Evolutionary conservation across 176 grass and related monocot genomes (phyloP), one percentile per base, ranked within the genome.

Genomic region (Avena atlantica): DNA sequence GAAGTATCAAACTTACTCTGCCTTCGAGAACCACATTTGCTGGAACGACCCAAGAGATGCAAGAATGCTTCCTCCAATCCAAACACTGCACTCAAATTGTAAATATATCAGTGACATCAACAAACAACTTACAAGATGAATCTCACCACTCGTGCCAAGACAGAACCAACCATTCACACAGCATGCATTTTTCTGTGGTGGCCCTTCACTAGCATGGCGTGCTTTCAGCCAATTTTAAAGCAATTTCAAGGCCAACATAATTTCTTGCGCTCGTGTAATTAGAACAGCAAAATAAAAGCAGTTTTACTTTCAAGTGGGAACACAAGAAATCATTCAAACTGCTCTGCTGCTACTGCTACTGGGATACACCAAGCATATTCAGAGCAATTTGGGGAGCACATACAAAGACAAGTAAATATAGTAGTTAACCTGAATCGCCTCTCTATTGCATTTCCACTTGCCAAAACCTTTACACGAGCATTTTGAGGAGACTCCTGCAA

Each of bases 1-100:
- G 36, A 58, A 59, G 65, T 70, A n/a, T 23, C 23, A 75, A 83
- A 83, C 92, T 93, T 96, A 99, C 97, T 99, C 97, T 55, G 97
- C 97, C 83, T 96, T 99, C 61, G 97, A 99, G 80, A 99, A 99
- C 97, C 97, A 99, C 97, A 99, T 96, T 87, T 99, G 97, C 87
- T 99, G 97, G 90, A 99, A 99, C 58, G 97, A 99, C 72, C 97
- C 97, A 86, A 96, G 97, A 36, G 97, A 99, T 86, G 94, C 97
- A 59, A 99, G 94, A 89, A 99, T 99, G 81, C 97, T 99, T 21
- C 97, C 97, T 91, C 97, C 97, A 51, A 99, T 99, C 97, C 97
- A 99, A 76, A 99, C 97, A 90, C 97, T 99, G 89, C 68, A 78
- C 52, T 83, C 70, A 61, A 53, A 16, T 16, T 55, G 14, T 53